Evolutionary conservation across 805 yeast species (phyloP).

Genomic region (Lipomyces oligophaga): DNA sequence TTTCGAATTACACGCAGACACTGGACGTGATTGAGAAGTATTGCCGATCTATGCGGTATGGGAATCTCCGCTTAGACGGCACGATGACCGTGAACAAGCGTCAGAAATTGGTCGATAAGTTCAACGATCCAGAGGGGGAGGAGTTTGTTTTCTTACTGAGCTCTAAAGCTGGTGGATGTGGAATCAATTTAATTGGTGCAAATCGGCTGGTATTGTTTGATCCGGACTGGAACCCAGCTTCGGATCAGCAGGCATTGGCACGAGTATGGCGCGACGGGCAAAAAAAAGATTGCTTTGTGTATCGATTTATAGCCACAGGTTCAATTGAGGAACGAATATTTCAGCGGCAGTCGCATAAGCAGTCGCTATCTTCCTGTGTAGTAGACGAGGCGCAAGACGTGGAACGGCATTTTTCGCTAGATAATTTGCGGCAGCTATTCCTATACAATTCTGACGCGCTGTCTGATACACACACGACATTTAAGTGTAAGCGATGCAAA

Average conservation of each 20-base stretch:
- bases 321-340: conserved; percentile 94
- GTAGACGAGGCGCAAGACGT: conserved; percentile 96
- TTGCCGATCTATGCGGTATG: conserved; percentile 72
- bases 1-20: conserved; percentile 93
- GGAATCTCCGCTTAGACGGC: conserved; percentile 81
- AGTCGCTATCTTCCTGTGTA: conserved; percentile 89
- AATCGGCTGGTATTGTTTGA: conserved; percentile 83
- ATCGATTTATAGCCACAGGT: conserved; percentile 90
- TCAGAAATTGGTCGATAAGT: conserved; percentile 84
- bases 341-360: conserved; percentile 92
- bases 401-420: conserved; percentile 84
- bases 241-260: conserved; percentile 96
- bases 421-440: conserved; percentile 71
- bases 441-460: conserved; percentile 59
- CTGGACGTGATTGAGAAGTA: conserved; percentile 82
- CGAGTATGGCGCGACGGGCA: conserved; percentile 99
- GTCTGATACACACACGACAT: conserved; percentile 92
- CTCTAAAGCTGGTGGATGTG: conserved; percentile 98
- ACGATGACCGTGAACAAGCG: conserved; percentile 88
- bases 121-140: conserved; percentile 82
- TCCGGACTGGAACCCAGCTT: conserved; percentile 97
- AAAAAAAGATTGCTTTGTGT: conserved; percentile 92
- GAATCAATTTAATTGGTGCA: conserved; percentile 94
- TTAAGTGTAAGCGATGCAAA: conserved; percentile 77
- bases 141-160: conserved; percentile 87